These are phyloP conservation scores for Ophiocordyceps camponoti-rufipedis DNA, from an alignment of 2,329 filamentous ascomycete genomes.

Conservation along the genomic window DNA sequence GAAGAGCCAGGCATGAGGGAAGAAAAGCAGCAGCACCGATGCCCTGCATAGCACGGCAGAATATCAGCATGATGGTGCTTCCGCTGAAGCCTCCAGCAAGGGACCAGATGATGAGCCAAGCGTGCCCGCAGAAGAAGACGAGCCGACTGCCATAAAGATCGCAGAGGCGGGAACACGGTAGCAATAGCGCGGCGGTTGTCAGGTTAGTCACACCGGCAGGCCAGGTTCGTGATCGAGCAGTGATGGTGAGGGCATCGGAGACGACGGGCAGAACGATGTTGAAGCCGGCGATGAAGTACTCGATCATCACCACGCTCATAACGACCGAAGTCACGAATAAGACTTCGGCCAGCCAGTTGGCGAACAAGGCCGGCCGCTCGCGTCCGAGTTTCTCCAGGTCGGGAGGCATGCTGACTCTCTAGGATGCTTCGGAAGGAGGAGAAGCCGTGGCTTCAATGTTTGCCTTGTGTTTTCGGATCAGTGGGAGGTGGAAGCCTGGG, in stretches of 20 bases:
- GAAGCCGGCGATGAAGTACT: conserved; percentile 66
- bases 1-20: conserved; percentile 52
- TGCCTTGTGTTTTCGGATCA: no score
- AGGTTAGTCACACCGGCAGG: conserved; percentile 44
- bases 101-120: conserved; percentile 52
- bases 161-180: conserved; percentile 41
- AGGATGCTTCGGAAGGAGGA: neutral
- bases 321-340: conserved; percentile 44
- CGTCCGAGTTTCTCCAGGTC: conserved; percentile 41
- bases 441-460: neutral
- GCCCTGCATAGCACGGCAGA: conserved; percentile 57
- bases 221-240: conserved; percentile 42
- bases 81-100: conserved; percentile 51
- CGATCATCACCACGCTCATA: conserved; percentile 45
- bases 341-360: conserved; percentile 32
- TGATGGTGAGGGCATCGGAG: conserved; percentile 42
- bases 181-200: conserved; percentile 36
- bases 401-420: neutral
- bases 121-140: conserved; percentile 39
- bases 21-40: conserved; percentile 51
- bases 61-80: conserved; percentile 51
- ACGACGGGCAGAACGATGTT: conserved; percentile 53
- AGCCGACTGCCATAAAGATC: conserved; percentile 45
- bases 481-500: no score
- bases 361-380: conserved; percentile 38